Evolutionary conservation across 768 basidiomycete genomes (phyloP), one percentile per base, ranked within the genome.

Genomic region (Cubamyces lactineus): DNA sequence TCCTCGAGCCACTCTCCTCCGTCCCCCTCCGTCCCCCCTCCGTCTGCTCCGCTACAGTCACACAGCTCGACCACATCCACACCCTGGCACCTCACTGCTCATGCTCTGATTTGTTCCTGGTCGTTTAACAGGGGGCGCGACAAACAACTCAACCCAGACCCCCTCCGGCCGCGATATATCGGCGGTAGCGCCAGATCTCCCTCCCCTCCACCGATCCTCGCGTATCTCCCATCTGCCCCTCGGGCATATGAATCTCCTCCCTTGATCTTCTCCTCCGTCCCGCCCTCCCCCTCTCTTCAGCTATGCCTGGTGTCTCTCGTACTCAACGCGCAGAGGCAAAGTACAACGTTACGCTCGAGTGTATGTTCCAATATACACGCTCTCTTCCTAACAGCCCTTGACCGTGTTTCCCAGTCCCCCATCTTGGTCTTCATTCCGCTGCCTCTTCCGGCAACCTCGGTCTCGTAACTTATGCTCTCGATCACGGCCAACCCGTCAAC

Each of bases 401-500:
- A 52, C 55, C 11, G 41, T 50, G 23, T 26, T n/a, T 45, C 56
- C 13, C 41, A 93, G 91, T 91, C 67, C 87, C 89, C 38, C 86
- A 85, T 67, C 86, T 91, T 41, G 89, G 89, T 43, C 76, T 92
- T 1, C 91, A 92, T 69, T 83, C 87, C 21, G 91, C 90, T 40
- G 88, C 90, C 15, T 86, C 84, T 5, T 85, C 87, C 26, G 96
- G 96, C 54, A 94, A 99, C 74, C 82, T 96, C 53, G 96, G 94
- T 4, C 87, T 96, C 63, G 95, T 94, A 61, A 88, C 90, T 72
- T 97, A 94, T 74, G 97, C 97, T 2, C 82, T 99, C 23, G 86
- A 87, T 2, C 89, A 96, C 69, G 96, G 96, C 8, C 97, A 98
- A 70, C 96, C 97, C 11, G 87, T 96, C 75, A 98, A 99, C 75